Percentiles rank a stretch among this genome's conserved stretches.
phyloP scores from a whole-genome alignment of 2,329 filamentous ascomycete genomes.

The Onygenales sp. region DNA sequence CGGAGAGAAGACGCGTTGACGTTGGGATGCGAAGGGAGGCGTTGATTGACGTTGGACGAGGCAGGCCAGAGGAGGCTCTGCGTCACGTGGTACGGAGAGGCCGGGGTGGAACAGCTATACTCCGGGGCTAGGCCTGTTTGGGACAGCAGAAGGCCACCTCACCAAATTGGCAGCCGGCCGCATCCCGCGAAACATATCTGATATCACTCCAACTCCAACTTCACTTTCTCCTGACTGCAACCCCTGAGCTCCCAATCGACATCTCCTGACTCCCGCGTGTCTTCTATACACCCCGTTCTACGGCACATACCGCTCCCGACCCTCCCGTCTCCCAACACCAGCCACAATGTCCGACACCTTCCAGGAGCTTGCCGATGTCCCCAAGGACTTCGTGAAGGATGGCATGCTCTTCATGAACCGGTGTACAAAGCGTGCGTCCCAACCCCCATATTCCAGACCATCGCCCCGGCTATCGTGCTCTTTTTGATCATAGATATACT shows the following conservation, averaged over 20 bases:
- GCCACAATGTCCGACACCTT: conserved; percentile 46
- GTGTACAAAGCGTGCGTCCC: conserved; percentile 39
- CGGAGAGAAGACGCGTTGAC: no score
- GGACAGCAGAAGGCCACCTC: conserved; percentile 6
- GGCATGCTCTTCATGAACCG: conserved; percentile 40
- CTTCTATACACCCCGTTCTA: no score
- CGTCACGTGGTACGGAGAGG: neutral
- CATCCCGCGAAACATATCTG: no score
- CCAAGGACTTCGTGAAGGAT: conserved; percentile 44
- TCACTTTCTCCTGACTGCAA: neutral
- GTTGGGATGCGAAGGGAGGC: no score
- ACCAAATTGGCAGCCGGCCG: neutral
- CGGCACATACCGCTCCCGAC: neutral
- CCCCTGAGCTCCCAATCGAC: no score
- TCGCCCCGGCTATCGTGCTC: neutral
- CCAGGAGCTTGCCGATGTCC: conserved; percentile 52
- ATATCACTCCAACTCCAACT: neutral
- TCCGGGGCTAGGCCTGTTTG: conserved; percentile 1
- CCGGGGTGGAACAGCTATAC: neutral
- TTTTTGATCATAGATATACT: conserved; percentile 1
- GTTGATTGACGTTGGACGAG: neutral
- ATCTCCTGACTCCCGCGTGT: no score
- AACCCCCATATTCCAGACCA: no score
- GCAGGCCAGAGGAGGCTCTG: no score
- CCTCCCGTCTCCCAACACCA: neutral